phyloP scores from a whole-genome alignment of 176 grass and related monocot species.

The Juncus effusus region DNA sequence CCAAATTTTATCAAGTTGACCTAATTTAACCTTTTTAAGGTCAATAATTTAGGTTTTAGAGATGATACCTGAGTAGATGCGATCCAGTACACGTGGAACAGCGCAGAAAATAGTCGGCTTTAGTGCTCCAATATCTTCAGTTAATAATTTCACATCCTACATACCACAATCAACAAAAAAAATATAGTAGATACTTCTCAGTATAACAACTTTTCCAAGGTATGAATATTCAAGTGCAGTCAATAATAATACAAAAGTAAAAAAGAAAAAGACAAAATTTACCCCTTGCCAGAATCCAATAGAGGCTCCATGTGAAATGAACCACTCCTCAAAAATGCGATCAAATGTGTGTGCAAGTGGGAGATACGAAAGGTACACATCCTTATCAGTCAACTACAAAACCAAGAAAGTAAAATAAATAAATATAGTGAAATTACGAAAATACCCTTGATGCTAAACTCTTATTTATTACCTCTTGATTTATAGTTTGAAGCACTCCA shows the following conservation, averaged over 20 bases:
- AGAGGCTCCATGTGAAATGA: slow-evolving; percentile 72
- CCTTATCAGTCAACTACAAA: slow-evolving; percentile 56
- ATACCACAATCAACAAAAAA: slow-evolving; percentile 11
- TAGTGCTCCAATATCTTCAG: slow-evolving; percentile 76
- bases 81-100: slow-evolving; percentile 92
- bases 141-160: slow-evolving; percentile 86
- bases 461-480: slow-evolving; percentile 47
- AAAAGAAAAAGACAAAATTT: slow-evolving; percentile 33
- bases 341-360: slow-evolving; percentile 93
- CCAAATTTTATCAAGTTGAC: background rate
- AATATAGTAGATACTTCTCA: background rate
- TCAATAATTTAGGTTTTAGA: background rate
- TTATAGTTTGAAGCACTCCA: slow-evolving; percentile 34
- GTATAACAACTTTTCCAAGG: background rate
- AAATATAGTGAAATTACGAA: slow-evolving; percentile 6
- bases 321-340: slow-evolving; percentile 74
- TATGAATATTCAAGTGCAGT: slow-evolving; percentile 6
- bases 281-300: slow-evolving; percentile 97
- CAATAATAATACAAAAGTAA: slow-evolving; percentile 19
- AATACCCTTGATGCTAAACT: background rate
- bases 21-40: background rate
- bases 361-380: slow-evolving; percentile 94
- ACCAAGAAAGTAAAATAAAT: background rate
- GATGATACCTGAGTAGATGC: slow-evolving; percentile 75
- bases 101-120: slow-evolving; percentile 84